phyloP scores from a whole-genome alignment of 148 eudicot genomes.

The Salicornia ramosissima region DNA sequence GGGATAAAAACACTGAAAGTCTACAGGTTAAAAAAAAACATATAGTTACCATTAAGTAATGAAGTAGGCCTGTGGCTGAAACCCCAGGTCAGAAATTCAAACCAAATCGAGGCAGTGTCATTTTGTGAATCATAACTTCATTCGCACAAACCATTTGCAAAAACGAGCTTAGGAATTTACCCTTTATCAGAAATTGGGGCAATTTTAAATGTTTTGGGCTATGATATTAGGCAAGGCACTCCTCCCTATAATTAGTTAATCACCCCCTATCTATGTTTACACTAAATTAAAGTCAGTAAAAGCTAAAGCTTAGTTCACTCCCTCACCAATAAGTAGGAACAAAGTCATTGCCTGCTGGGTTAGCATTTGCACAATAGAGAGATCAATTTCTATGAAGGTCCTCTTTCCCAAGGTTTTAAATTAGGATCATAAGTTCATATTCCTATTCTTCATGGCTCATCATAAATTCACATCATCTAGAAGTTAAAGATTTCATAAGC shows the following conservation, averaged over 20 bases:
- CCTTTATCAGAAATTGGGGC: neutral
- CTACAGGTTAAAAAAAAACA: constrained; percentile 34
- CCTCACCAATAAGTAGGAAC: neutral
- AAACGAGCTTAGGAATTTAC: neutral
- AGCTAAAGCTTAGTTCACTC: neutral
- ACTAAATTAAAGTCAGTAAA: too few relatives aligned
- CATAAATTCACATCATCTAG: neutral
- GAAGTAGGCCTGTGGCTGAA: constrained; percentile 4
- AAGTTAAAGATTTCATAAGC: neutral
- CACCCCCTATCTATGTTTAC: neutral
- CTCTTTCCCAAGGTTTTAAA: neutral
- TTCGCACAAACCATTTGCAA: neutral
- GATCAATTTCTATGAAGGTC: neutral
- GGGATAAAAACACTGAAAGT: constrained; percentile 62
- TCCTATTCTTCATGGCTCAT: neutral
- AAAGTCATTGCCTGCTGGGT: neutral
- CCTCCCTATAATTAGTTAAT: neutral
- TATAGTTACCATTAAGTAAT: neutral
- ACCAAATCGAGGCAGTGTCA: neutral
- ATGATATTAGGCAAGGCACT: neutral
- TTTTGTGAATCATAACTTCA: neutral
- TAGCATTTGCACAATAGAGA: neutral
- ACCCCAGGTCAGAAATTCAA: neutral
- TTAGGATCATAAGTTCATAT: neutral
- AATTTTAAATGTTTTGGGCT: neutral